These are phyloP conservation scores for Cenchrus purpureus DNA, from an alignment of 176 grass and related monocot species.

Conservation along the genomic window DNA sequence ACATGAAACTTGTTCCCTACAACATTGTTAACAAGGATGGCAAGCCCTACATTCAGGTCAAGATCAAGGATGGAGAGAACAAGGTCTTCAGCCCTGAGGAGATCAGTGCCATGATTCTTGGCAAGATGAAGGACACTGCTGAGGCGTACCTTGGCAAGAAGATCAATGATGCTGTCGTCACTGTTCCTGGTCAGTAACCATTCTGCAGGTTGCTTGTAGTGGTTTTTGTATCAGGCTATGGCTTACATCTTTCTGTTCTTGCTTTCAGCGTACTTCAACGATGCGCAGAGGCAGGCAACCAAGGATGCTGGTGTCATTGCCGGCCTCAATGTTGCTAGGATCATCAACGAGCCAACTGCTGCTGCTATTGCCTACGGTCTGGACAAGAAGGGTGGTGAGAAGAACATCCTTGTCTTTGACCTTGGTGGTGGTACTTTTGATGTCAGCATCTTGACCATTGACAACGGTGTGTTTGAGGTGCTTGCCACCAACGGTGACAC, in stretches of 20 bases:
- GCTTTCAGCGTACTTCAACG: constrained; percentile 79
- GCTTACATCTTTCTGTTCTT: constrained; percentile 20
- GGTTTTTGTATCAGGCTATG: not conserved
- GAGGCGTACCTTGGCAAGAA: constrained; percentile 85
- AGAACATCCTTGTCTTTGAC: constrained; percentile 88
- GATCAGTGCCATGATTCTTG: constrained; percentile 72
- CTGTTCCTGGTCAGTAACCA: constrained; percentile 63
- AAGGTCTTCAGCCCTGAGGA: constrained; percentile 84
- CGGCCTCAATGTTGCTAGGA: constrained; percentile 73
- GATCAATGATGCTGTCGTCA: constrained; percentile 68
- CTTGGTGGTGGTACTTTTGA: constrained; percentile 84
- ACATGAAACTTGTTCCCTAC: constrained; percentile 85
- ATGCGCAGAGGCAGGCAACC: constrained; percentile 77
- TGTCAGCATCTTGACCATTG: constrained; percentile 79
- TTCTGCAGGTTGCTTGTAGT: not conserved
- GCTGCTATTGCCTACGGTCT: constrained; percentile 82
- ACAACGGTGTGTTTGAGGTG: constrained; percentile 86
- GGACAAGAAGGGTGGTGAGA: constrained; percentile 71
- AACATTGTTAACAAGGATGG: constrained; percentile 75
- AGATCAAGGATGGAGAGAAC: constrained; percentile 67
- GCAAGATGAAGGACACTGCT: constrained; percentile 75
- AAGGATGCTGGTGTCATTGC: constrained; percentile 75
- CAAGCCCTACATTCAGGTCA: constrained; percentile 76
- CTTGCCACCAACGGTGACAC: constrained; percentile 80
- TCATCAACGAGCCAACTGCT: constrained; percentile 80